A percentile compares a stretch with the other conserved stretches of the same genome.
These are phyloP conservation scores for Cladosporium sp. DNA, from an alignment of 2,329 filamentous ascomycete species.

Conservation along the genomic window DNA sequence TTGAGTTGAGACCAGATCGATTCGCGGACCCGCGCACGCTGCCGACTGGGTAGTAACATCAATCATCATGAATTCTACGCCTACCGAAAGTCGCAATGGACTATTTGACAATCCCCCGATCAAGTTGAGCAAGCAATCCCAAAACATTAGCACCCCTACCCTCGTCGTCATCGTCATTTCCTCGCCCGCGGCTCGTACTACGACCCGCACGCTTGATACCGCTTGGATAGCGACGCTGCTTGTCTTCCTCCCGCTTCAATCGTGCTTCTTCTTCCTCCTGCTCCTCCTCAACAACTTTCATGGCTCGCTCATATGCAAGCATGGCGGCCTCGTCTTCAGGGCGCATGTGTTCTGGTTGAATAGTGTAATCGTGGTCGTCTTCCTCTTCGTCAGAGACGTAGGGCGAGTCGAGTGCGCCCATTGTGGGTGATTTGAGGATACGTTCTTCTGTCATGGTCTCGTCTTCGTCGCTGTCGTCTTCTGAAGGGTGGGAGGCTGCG, in stretches of 20 bases:
- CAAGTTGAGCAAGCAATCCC: slow-evolving; percentile 31
- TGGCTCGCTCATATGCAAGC: slow-evolving; percentile 31
- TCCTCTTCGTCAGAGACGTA: slow-evolving; percentile 19
- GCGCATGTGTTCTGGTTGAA: slow-evolving; percentile 20
- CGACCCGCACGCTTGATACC: slow-evolving; percentile 16
- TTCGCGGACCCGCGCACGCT: too few relatives aligned
- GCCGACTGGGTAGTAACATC: too few relatives aligned
- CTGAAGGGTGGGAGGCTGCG: slow-evolving; percentile 24
- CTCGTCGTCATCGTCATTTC: slow-evolving; percentile 23
- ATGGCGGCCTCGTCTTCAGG: slow-evolving; percentile 32
- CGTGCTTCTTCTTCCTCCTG: slow-evolving; percentile 29
- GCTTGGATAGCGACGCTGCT: slow-evolving; percentile 4
- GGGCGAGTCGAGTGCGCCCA: slow-evolving; percentile 28
- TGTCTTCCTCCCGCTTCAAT: slow-evolving; percentile 20
- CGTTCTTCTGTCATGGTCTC: slow-evolving; percentile 15
- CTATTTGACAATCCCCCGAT: slow-evolving; percentile 23
- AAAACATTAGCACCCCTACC: slow-evolving; percentile 30
- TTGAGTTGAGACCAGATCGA: not conserved
- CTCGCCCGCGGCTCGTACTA: slow-evolving; percentile 19
- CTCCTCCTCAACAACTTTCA: slow-evolving; percentile 29
- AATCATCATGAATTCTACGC: too few relatives aligned
- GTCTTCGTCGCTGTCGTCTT: slow-evolving; percentile 13
- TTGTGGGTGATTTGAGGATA: slow-evolving; percentile 31
- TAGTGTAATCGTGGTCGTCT: slow-evolving; percentile 23
- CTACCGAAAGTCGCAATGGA: not conserved